Evolutionary conservation across 23 red algal genomes (phyloP).

Genomic region (Pyropia haitanensis): DNA sequence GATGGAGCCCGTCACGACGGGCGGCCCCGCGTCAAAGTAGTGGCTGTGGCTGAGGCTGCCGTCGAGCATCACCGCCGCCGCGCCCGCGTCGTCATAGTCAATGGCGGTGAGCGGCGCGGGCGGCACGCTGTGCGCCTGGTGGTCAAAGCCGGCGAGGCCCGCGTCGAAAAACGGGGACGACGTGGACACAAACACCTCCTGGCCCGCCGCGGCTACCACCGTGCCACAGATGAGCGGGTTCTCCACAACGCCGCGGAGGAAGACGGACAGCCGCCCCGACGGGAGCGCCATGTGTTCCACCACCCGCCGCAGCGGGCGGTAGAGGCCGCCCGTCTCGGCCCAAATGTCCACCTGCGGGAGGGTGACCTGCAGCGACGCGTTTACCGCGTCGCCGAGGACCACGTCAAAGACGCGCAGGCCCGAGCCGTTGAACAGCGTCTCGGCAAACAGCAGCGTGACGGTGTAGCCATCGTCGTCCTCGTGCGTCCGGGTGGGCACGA

Average conservation of each 20-base stretch:
- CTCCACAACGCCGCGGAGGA: conserved; percentile 35
- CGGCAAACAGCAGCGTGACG: conserved; percentile 51
- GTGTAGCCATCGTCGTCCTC: conserved; percentile 8
- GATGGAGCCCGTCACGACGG: conserved; percentile 17
- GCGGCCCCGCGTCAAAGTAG: conserved; percentile 30
- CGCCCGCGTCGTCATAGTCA: conserved; percentile 54
- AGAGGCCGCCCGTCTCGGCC: no score
- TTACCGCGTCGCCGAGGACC: no score
- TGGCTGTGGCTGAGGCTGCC: conserved; percentile 46
- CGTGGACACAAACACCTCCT: no score
- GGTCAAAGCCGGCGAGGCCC: conserved; percentile 17
- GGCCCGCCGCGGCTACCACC: conserved; percentile 22
- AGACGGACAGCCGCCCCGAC: conserved; percentile 20
- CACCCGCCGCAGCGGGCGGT: no score
- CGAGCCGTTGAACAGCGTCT: conserved; percentile 11
- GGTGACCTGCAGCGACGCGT: no score
- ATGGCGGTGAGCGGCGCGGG: conserved; percentile 28
- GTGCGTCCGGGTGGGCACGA: no score
- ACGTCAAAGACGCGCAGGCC: conserved; percentile 47
- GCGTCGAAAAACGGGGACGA: no score
- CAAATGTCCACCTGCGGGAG: no score
- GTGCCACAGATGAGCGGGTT: conserved; percentile 63
- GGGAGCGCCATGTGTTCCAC: no score
- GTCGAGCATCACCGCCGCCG: conserved; percentile 26
- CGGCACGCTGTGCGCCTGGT: conserved; percentile 45